phyloP scores from a whole-genome alignment of 2,329 filamentous ascomycete genomes.

The Diplodia sapinea region DNA sequence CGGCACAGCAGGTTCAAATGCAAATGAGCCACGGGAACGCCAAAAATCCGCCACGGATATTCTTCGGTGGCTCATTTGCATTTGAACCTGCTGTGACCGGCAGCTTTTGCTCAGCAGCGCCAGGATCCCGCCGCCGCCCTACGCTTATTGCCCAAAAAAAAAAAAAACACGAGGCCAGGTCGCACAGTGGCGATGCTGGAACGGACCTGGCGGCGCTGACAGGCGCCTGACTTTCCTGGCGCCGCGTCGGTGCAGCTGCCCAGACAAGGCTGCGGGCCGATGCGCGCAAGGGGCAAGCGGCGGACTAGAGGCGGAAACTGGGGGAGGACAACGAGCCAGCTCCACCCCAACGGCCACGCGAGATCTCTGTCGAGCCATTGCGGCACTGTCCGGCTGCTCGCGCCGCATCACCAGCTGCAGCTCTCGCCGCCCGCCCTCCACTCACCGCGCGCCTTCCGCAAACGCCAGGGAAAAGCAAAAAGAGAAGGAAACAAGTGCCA shows the following conservation, averaged over 20 bases:
- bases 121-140: background rate
- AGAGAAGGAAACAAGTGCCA: background rate
- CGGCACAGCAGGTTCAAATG: too few relatives aligned
- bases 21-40: too few relatives aligned
- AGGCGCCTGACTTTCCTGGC: conserved; percentile 9
- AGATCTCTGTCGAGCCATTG: conserved; percentile 4
- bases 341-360: conserved; percentile 10
- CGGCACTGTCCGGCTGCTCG: conserved; percentile 7
- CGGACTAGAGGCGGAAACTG: background rate
- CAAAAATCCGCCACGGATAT: too few relatives aligned
- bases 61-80: too few relatives aligned
- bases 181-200: conserved; percentile 1
- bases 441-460: background rate
- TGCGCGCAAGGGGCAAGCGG: conserved; percentile 13
- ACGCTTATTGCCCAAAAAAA: background rate
- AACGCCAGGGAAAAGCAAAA: background rate
- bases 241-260: conserved; percentile 14
- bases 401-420: background rate
- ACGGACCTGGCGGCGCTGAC: background rate
- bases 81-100: too few relatives aligned
- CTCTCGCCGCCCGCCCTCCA: background rate
- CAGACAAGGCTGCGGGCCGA: conserved; percentile 23
- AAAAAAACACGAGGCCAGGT: conserved; percentile 19
- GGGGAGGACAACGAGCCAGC: background rate
- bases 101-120: background rate